Evolutionary conservation across 164 flowering plant genomes (phyloP), one percentile per base, ranked within the genome.

Genomic region (Sextonia rubra): DNA sequence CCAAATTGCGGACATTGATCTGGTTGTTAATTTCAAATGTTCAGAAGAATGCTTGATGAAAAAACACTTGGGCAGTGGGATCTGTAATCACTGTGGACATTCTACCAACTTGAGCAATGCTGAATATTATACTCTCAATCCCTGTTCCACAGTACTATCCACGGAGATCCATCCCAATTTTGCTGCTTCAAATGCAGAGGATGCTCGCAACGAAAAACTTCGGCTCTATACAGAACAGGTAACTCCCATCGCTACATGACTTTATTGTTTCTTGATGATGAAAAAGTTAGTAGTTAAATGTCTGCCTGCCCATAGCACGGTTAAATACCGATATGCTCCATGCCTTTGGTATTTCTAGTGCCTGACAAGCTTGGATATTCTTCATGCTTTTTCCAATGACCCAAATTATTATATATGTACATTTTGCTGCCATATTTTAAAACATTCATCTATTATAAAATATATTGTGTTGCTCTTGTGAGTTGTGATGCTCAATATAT

Each of bases 11-110:
- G 90, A 86, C 69, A 79, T 88, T 56, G 90, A 86, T 74, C 73
- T 88, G 69, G 91, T 88, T 47, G 82, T 89, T 68, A 88, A 87
- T 73, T 85, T 89, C 60, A 89, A 85, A 77, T 82, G 85, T 78
- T 56, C 76, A 5, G 86, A 82, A 32, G 84, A 82, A 20, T 83
- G 71, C 68, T 68, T 82, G 71, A 47, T 77, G 61, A 77, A 79
- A 60, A 79, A 75, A 64, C 75, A 74, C 77, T 68, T 73, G 47
- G 82, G 82, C 60, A 68, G 72, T 68, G 78, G 82, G 8, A 49
- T 77, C 23, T 83, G 80, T 78, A 64, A 81, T 5, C 73, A 74
- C 58, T 79, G 84, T 66, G 77, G 71, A 71, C 80, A 78, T 30
- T 75, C 78, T 66, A 67, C 52, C 60, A 58, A 60, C 70, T 73